These are phyloP conservation scores for Nothomitra cinnamomea DNA, from an alignment of 2,329 filamentous ascomycete genomes.

Conservation along the genomic window DNA sequence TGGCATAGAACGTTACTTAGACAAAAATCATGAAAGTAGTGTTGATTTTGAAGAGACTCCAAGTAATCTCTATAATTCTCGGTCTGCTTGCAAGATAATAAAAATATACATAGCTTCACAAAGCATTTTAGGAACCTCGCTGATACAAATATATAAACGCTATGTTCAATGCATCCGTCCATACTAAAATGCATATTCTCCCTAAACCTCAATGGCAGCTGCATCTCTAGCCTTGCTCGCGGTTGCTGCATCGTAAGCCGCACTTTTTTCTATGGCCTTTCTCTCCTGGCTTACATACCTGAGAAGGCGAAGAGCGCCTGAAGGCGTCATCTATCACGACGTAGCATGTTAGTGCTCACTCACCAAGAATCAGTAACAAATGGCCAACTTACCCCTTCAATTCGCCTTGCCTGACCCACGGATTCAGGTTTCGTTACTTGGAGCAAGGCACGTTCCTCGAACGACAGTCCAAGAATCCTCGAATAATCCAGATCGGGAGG, in stretches of 20 bases:
- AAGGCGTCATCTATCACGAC: constrained; percentile 24
- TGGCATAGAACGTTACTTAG: too few relatives aligned
- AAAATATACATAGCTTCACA: too few relatives aligned
- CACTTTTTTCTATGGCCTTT: not conserved
- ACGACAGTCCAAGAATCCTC: constrained; percentile 53
- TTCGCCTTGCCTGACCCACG: constrained; percentile 69
- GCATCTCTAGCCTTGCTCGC: not conserved
- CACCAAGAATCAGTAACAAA: not conserved
- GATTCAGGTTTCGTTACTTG: constrained; percentile 59
- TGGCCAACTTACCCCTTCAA: constrained; percentile 50
- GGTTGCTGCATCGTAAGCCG: not conserved
- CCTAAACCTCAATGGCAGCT: not conserved
- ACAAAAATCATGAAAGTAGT: too few relatives aligned
- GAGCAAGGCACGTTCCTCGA: constrained; percentile 60
- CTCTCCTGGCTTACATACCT: constrained; percentile 36
- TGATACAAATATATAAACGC: not conserved
- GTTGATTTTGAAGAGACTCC: too few relatives aligned
- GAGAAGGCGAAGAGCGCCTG: constrained; percentile 37
- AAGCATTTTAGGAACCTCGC: too few relatives aligned
- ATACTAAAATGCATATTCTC: not conserved
- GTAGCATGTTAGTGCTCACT: not conserved
- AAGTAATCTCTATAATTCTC: too few relatives aligned
- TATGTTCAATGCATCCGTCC: not conserved
- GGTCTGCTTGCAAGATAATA: too few relatives aligned
- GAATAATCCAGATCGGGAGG: constrained; percentile 65